These are phyloP conservation scores for Candida glaebosa DNA, from an alignment of 805 yeast species.

Conservation along the genomic window DNA sequence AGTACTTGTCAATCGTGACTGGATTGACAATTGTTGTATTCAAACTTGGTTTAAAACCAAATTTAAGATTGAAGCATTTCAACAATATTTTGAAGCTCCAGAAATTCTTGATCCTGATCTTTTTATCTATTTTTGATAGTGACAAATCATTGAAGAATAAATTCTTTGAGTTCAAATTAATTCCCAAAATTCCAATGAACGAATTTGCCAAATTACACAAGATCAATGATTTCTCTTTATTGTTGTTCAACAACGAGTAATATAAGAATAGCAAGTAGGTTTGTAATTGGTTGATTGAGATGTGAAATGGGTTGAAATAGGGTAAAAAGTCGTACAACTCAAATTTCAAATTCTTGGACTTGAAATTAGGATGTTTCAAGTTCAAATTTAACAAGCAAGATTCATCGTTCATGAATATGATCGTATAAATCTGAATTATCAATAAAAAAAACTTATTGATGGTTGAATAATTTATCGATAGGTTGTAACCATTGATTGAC, in stretches of 20 bases:
- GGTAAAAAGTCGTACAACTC: constrained; percentile 44
- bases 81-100: constrained; percentile 45
- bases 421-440: constrained; percentile 47
- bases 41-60: constrained; percentile 44
- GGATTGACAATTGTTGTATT: constrained; percentile 47
- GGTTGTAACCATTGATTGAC: constrained; percentile 46
- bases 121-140: constrained; percentile 31
- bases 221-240: constrained; percentile 38
- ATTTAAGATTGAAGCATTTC: constrained; percentile 40
- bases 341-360: constrained; percentile 16
- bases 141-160: constrained; percentile 46
- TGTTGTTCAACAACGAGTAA: constrained; percentile 43
- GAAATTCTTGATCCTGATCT: constrained; percentile 41
- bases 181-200: constrained; percentile 41
- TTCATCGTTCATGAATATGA: constrained; percentile 50
- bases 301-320: constrained; percentile 47
- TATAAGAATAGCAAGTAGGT: constrained; percentile 47
- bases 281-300: constrained; percentile 47
- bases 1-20: constrained; percentile 43
- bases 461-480: constrained; percentile 41
- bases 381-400: constrained; percentile 36
- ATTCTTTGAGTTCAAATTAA: constrained; percentile 38
- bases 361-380: constrained; percentile 25
- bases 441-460: constrained; percentile 42
- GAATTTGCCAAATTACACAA: constrained; percentile 39